Evolutionary conservation across 2,329 filamentous ascomycete species (phyloP), one percentile per base, ranked within the genome.

Genomic region (Ilyonectria destructans): DNA sequence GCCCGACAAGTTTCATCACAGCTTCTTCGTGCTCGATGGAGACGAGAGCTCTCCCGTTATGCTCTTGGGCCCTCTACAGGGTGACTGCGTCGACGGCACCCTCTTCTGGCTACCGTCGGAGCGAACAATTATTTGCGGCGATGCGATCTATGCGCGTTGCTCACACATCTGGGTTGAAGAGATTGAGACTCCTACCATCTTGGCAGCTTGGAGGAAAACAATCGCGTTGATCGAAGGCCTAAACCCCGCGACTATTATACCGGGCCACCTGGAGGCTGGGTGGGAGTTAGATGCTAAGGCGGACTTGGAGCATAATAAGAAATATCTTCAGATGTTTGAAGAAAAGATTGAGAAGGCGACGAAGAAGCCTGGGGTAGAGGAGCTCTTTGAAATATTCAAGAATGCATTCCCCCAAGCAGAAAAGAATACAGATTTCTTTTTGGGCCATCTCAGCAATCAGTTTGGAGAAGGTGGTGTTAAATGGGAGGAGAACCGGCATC

Each of bases 201-300:
- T 49, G 12, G 19, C 46, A 19, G 46, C 46, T 21, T 49, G 46
- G 46, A 49, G 46, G 19, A 49, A 49, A 23, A 49, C 46, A 21
- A 21, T 49, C 15, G 19, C 15, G 26, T 23, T 49, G 6, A 21
- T 49, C 21, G 46, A 49, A 21, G 19, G 46, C 17, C 46, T 49
- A 13, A 23, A 49, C 13, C 46, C 46, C 19, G 8, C 15, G 6
- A 49, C 46, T 23, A 49, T 49, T 21, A 49, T 49, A n/a, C 15
- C 46, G 6, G 46, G 46, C 21, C 46, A 49, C 46, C 46, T 49
- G 46, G 46, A 49, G 6, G n/a, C 17, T 13, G 46, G 46, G 12
- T 49, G 46, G 46, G 46, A 49, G 46, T 49, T 49, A n/a, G 46
- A 49, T 49, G 46, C 46, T 10, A 21, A 49, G 46, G 46, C 46